Base-by-base conservation (phyloP, 305 asterid species). In the Coffea humblotiana region DNA sequence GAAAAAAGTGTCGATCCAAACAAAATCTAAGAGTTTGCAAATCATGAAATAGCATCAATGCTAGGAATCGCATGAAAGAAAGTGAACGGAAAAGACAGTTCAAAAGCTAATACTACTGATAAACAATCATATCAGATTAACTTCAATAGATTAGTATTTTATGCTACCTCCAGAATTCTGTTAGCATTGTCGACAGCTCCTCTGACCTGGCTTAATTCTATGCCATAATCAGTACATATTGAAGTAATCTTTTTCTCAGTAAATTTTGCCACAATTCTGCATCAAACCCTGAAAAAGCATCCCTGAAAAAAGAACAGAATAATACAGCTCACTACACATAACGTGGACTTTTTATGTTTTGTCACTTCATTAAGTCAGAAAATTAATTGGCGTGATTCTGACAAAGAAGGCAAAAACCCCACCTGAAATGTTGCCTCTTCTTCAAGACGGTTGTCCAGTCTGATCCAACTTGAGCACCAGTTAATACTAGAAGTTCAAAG, bases 381-480 rank as follows among this genome's bases (percentile, higher is more conserved):
- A 35, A 10, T 32, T 66, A 16, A 43, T 13, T n/a, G 23, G 14
- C 40, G 27, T 25, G 48, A 11, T 71, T 48, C 19, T 45, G 27
- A 69, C 13, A 49, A 47, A 2, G 8, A 27, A 35, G 27, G 40
- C 60, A 3, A 65, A 37, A 52, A 61, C 48, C 77, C 77, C 84
- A 88, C 91, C 91, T 83, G 71, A 84, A 87, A 71, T 88, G 89
- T 79, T 88, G 83, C 86, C 97, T 85, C 83, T 56, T 90, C 87
- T 85, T 90, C 84, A 93, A 77, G 29, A 93, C 97, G 1, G 91
- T 85, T 78, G 90, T 86, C 97, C 97, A 91, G 60, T 91, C 95
- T 67, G 97, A 93, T 83, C 97, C 97, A 60, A 93, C 91, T 90
- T 93, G 97, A 16, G 97, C 97, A 19, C 97, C 97, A 3, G 93